Conservation (phyloP, 345 rosid genomes). For the Aegle marmelos region DNA sequence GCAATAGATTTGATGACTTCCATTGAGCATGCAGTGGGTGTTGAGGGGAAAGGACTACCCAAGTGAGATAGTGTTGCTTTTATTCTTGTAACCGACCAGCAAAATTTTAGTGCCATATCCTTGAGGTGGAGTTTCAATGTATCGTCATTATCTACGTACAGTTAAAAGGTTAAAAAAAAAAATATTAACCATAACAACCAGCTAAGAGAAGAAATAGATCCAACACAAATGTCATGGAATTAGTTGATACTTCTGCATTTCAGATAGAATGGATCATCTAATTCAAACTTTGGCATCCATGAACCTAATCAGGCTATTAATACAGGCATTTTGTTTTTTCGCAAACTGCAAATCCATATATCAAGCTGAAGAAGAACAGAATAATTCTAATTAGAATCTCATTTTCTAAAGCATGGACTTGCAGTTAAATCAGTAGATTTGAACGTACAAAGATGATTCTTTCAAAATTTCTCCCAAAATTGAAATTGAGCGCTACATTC, state of each 20-base stretch:
- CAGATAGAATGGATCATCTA: neutral
- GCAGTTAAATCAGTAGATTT: neutral
- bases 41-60: slow-evolving; percentile 40
- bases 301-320: neutral
- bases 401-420: neutral
- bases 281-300: neutral
- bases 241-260: neutral
- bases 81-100: slow-evolving; percentile 70
- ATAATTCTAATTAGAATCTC: neutral
- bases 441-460: neutral
- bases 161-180: too few relatives aligned
- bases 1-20: slow-evolving; percentile 44
- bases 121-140: slow-evolving; percentile 56
- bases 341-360: neutral
- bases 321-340: neutral
- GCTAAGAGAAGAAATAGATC: neutral
- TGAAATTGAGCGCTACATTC: neutral
- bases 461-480: neutral
- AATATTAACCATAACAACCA: neutral
- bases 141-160: slow-evolving; percentile 47
- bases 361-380: neutral
- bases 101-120: slow-evolving; percentile 62
- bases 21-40: slow-evolving; percentile 53
- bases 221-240: neutral
- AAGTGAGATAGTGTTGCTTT: slow-evolving; percentile 51